A percentile compares a stretch with the other conserved stretches of the same genome.
These are phyloP conservation scores for Setomelanomma holmii DNA, from an alignment of 2,329 filamentous ascomycete genomes.

Conservation along the genomic window DNA sequence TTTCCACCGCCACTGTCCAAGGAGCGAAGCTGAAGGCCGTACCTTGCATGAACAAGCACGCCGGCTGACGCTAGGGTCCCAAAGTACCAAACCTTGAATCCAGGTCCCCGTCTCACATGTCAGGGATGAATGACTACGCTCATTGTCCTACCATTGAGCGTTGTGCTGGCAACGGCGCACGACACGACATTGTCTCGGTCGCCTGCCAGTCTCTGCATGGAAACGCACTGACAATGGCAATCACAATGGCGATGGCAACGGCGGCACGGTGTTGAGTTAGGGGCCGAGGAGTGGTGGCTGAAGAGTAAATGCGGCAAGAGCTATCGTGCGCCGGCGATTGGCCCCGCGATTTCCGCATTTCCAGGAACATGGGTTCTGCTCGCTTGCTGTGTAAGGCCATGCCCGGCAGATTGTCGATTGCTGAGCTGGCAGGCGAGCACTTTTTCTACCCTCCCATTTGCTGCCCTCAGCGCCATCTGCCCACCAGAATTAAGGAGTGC, in stretches of 20 bases:
- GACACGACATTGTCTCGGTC: background rate
- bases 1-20: conserved; percentile 14
- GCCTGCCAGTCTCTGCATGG: background rate
- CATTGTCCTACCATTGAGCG: background rate
- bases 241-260: background rate
- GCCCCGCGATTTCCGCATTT: conserved; percentile 2
- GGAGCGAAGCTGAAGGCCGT: conserved; percentile 17
- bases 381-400: conserved; percentile 5
- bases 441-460: conserved; percentile 18
- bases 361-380: conserved; percentile 4
- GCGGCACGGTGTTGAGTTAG: conserved; percentile 1
- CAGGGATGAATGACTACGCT: conserved; percentile 16
- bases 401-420: conserved; percentile 2
- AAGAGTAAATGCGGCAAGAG: background rate
- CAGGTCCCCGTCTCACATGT: conserved; percentile 20
- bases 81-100: conserved; percentile 16
- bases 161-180: conserved; percentile 18
- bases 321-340: background rate
- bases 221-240: background rate
- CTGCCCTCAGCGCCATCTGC: conserved; percentile 12
- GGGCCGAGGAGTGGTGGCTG: background rate
- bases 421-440: conserved; percentile 11
- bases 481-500: conserved; percentile 28
- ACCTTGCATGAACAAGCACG: conserved; percentile 31
- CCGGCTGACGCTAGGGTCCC: conserved; percentile 21